Evolutionary conservation across 805 yeast species (phyloP).

Genomic region (Sungouiozyma intestinalis): DNA sequence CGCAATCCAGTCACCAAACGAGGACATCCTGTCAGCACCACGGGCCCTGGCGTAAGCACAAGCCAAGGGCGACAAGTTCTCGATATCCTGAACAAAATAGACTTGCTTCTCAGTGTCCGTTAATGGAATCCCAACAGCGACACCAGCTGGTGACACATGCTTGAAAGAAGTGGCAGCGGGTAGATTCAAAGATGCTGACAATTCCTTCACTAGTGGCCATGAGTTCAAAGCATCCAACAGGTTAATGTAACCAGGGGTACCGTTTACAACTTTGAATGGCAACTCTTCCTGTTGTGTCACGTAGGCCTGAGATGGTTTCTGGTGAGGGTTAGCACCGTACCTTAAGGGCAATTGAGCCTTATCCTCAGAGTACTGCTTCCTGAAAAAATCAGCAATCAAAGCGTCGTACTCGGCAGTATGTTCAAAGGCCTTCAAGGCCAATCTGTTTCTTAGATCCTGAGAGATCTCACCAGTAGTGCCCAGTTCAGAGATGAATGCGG

Average conservation of each 20-base stretch:
- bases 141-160: slow-evolving; percentile 99
- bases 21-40: slow-evolving; percentile 99
- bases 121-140: slow-evolving; percentile 92
- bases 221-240: slow-evolving; percentile 93
- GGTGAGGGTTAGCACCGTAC: slow-evolving; percentile 99
- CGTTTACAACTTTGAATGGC: slow-evolving; percentile 88
- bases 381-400: slow-evolving; percentile 91
- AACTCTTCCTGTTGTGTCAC: slow-evolving; percentile 74
- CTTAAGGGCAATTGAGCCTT: slow-evolving; percentile 84
- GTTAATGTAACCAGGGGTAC: slow-evolving; percentile 97
- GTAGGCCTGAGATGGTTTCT: slow-evolving; percentile 97
- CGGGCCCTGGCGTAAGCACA: slow-evolving; percentile 98
- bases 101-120: slow-evolving; percentile 86
- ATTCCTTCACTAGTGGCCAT: slow-evolving; percentile 97
- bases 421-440: slow-evolving; percentile 95
- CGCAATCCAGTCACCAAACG: slow-evolving; percentile 98
- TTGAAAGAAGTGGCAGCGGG: slow-evolving; percentile 99
- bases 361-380: slow-evolving; percentile 92
- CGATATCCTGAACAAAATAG: slow-evolving; percentile 90
- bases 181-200: slow-evolving; percentile 82
- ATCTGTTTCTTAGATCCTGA: slow-evolving; percentile 60
- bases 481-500: slow-evolving; percentile 76
- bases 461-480: slow-evolving; percentile 58
- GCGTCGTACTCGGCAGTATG: slow-evolving; percentile 97
- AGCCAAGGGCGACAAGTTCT: slow-evolving; percentile 91